Base-by-base conservation (phyloP, 2,329 filamentous ascomycete genomes). In the Ophiognomonia clavigignenti-juglandacearum region DNA sequence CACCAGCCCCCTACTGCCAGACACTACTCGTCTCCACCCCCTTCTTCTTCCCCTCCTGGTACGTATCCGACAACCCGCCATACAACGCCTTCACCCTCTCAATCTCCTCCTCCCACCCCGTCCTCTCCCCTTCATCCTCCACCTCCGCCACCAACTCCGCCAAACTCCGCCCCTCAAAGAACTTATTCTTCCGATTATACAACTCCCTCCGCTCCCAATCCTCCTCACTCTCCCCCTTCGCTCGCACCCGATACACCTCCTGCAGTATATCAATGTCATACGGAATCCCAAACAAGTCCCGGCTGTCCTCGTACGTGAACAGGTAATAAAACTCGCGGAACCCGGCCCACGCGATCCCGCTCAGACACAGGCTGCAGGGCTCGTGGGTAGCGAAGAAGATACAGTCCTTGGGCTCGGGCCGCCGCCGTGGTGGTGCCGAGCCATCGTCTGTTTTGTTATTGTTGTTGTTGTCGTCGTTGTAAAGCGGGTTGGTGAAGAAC, bases 341-440 rank as follows among this genome's bases (percentile, higher is more conserved):
- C 1, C 77, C 76, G 9, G 72, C 71, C 77, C 77, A 81, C 3
- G 76, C 68, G 51, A 81, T 80, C 13, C 73, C 77, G 53, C 73
- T 78, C 9, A 81, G 62, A 50, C 77, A 80, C 3, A 80, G 65
- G 36, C 72, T 77, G 64, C 77, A 80, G 1, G 77, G 77, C 61
- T 81, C 77, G 56, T 80, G 77, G 0, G 77, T 80, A 4, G 75
- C 73, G 49, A 80, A 70, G 64, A 81, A 80, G 57, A 81, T 56
- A 62, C 76, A 80, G 55, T 76, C 73, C 8, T 62, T 60, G 10
- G 63, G 55, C 29, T 59, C 49, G 3, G 70, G 56, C 2, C 61
- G 53, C 24, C 37, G 47, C 39, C 61, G 52, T 11, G 66, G 58
- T 50, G 63, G 62, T 18, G 57, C 56, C n/a, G n/a, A n/a, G n/a